Evolutionary conservation across 345 rosid genomes (phyloP).

Genomic region (Gossypium turneri): DNA sequence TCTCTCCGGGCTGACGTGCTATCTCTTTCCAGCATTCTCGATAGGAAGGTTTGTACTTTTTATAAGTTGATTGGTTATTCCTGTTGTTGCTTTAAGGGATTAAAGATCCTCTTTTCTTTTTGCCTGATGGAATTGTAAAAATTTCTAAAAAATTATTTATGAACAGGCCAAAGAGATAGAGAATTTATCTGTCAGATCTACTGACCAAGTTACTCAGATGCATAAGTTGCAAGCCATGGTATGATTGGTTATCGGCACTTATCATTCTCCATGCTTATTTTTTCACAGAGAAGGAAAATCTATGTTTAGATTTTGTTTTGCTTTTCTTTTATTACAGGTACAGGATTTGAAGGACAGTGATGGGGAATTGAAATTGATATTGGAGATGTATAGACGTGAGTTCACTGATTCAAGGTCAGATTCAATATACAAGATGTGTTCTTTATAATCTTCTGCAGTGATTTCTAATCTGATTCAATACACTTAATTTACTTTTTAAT

Average conservation of each 20-base stretch:
- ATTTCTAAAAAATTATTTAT: constrained; percentile 9
- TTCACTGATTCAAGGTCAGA: constrained; percentile 65
- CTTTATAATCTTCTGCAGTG: not conserved
- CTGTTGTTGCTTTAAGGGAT: constrained; percentile 19
- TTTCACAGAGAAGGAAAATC: not conserved
- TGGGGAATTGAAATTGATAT: constrained; percentile 70
- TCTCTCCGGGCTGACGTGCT: constrained; percentile 75
- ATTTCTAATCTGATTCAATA: not conserved
- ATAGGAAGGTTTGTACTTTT: constrained; percentile 59
- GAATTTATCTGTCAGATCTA: constrained; percentile 48
- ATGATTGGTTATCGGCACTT: constrained; percentile 23
- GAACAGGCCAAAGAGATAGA: constrained; percentile 67
- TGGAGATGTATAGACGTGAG: constrained; percentile 85
- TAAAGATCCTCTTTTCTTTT: constrained; percentile 20
- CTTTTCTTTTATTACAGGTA: constrained; percentile 50
- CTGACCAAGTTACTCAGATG: constrained; percentile 57
- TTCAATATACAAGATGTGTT: not conserved
- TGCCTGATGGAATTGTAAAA: too few species aligned
- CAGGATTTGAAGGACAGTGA: constrained; percentile 61
- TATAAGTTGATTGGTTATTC: constrained; percentile 11
- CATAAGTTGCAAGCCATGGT: constrained; percentile 68
- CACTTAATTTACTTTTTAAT: not conserved
- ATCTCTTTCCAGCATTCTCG: constrained; percentile 62
- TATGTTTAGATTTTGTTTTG: not conserved
- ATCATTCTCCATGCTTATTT: not conserved